Conservation (phyloP, 2,329 filamentous ascomycete genomes). For the Colletotrichum agaves region DNA sequence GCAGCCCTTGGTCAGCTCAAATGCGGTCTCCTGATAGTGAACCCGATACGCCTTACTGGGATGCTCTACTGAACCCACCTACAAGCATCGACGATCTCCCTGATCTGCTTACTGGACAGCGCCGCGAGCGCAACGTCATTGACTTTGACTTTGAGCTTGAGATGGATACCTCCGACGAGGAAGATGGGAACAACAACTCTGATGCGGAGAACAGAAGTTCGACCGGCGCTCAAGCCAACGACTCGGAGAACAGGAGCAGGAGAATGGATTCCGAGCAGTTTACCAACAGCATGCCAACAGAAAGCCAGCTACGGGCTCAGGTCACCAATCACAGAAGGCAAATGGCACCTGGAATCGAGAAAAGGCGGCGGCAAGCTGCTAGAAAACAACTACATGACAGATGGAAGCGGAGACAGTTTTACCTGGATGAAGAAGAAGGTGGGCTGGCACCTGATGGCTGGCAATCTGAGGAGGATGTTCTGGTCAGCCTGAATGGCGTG, state of each 20-base stretch:
- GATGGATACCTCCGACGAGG: constrained; percentile 39
- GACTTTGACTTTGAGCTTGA: constrained; percentile 36
- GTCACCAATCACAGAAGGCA: constrained; percentile 50
- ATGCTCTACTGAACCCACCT: constrained; percentile 58
- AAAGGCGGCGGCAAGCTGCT: constrained; percentile 52
- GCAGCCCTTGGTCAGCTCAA: constrained; percentile 41
- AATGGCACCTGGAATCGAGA: constrained; percentile 51
- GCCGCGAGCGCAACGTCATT: constrained; percentile 37
- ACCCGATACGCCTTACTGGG: constrained; percentile 54
- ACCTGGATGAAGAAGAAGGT: constrained; percentile 87
- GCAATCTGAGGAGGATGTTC: constrained; percentile 68
- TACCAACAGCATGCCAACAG: constrained; percentile 48
- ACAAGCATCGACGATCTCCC: constrained; percentile 56
- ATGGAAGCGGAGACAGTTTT: constrained; percentile 83
- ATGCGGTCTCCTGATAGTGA: constrained; percentile 45
- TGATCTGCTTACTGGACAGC: constrained; percentile 47
- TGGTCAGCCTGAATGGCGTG: constrained; percentile 51
- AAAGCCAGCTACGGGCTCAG: constrained; percentile 54
- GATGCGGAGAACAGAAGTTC: constrained; percentile 43
- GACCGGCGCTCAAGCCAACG: constrained; percentile 18
- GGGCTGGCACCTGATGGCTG: constrained; percentile 72
- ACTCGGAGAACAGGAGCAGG: constrained; percentile 9
- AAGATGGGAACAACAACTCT: constrained; percentile 41
- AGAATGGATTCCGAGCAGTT: constrained; percentile 43
- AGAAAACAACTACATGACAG: constrained; percentile 71